These are phyloP conservation scores for Tylopilus intermedius DNA, from an alignment of 768 basidiomycete species.

Conservation along the genomic window DNA sequence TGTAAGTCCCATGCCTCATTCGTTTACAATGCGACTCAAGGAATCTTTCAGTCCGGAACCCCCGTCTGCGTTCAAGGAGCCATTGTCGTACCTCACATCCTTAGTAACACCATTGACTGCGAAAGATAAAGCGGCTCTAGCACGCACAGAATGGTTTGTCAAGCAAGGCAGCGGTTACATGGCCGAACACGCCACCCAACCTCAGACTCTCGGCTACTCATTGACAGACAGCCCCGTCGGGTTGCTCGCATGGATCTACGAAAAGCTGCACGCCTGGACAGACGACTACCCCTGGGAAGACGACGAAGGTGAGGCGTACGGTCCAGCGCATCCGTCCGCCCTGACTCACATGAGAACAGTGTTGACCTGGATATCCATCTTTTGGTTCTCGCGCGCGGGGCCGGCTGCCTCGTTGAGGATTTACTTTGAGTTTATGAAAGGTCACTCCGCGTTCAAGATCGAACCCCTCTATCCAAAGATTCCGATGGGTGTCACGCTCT, in stretches of 20 bases:
- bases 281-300: conserved; percentile 53
- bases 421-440: conserved; percentile 45
- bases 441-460: neutral
- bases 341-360: conserved; percentile 32
- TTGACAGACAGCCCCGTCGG: conserved; percentile 55
- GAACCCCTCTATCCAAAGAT: conserved; percentile 17
- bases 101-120: conserved; percentile 25
- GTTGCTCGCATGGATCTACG: conserved; percentile 48
- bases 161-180: conserved; percentile 29
- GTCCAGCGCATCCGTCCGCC: neutral
- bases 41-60: conserved; percentile 15
- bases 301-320: conserved; percentile 38
- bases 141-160: conserved; percentile 16
- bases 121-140: conserved; percentile 22
- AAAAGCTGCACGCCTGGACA: conserved; percentile 44
- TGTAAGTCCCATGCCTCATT: conserved; percentile 29
- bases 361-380: conserved; percentile 54
- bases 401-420: conserved; percentile 53
- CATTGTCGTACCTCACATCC: conserved; percentile 10
- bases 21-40: neutral
- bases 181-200: conserved; percentile 34
- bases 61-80: conserved; percentile 26
- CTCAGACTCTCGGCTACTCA: conserved; percentile 49
- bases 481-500: conserved; percentile 46
- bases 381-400: conserved; percentile 55